These are phyloP conservation scores for Oropetium thomaeum DNA, from an alignment of 176 grass and related monocot species.

Conservation along the genomic window DNA sequence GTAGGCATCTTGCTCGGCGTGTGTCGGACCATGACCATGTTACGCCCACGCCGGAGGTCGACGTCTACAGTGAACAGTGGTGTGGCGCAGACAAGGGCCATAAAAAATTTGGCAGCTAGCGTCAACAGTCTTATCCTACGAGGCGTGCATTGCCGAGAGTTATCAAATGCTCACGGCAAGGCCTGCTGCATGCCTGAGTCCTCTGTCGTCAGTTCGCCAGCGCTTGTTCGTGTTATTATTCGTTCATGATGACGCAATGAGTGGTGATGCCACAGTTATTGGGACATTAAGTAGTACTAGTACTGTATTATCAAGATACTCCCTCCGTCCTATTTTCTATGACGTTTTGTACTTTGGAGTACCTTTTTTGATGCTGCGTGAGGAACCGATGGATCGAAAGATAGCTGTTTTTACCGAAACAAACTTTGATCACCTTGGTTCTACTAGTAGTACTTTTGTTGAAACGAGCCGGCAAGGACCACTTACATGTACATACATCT, in stretches of 20 bases:
- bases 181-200: too few species aligned
- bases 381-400: neutral
- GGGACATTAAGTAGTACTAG: too few species aligned
- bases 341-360: too few species aligned
- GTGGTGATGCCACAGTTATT: too few species aligned
- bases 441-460: neutral
- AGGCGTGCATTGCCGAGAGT: neutral
- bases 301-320: too few species aligned
- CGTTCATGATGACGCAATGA: neutral
- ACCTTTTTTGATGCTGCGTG: too few species aligned
- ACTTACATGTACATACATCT: too few species aligned
- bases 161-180: neutral
- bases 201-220: too few species aligned
- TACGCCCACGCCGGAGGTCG: neutral
- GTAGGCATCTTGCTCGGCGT: neutral
- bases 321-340: too few species aligned
- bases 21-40: neutral
- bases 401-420: neutral
- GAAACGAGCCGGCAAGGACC: neutral
- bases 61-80: constrained; percentile 4
- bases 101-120: constrained; percentile 36
- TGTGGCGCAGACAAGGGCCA: constrained; percentile 20
- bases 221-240: neutral
- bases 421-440: too few species aligned
- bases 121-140: neutral